These are phyloP conservation scores for Vigna mungo DNA, from an alignment of 306 rosid genomes.

Conservation along the genomic window DNA sequence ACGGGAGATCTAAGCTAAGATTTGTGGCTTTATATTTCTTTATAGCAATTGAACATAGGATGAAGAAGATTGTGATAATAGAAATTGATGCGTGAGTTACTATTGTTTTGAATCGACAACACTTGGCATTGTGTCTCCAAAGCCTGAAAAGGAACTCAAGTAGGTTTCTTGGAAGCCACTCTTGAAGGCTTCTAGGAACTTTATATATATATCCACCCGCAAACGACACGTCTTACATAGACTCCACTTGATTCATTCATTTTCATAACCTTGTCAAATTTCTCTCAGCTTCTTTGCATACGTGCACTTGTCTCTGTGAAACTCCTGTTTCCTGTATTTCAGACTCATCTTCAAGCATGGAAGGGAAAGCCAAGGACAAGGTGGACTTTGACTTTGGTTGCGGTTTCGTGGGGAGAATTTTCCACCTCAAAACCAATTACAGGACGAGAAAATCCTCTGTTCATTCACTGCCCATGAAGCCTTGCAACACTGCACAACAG, in stretches of 20 bases:
- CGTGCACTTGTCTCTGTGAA: neutral
- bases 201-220: slow-evolving; percentile 48
- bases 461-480: slow-evolving; percentile 69
- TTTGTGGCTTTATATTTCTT: neutral
- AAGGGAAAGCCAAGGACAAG: slow-evolving; percentile 54
- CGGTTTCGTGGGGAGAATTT: slow-evolving; percentile 68
- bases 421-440: slow-evolving; percentile 56
- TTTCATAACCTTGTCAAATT: slow-evolving; percentile 35
- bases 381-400: slow-evolving; percentile 59
- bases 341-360: slow-evolving; percentile 46
- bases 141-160: slow-evolving; percentile 50
- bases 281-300: slow-evolving; percentile 25
- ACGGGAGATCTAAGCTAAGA: neutral
- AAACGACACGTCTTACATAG: slow-evolving; percentile 29
- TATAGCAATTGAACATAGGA: neutral
- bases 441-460: slow-evolving; percentile 75
- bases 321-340: neutral
- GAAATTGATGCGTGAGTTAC: slow-evolving; percentile 34
- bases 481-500: slow-evolving; percentile 39
- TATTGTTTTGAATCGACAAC: slow-evolving; percentile 41
- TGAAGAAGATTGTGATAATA: slow-evolving; percentile 23
- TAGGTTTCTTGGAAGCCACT: slow-evolving; percentile 91
- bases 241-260: slow-evolving; percentile 46
- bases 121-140: slow-evolving; percentile 41
- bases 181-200: slow-evolving; percentile 39